Evolutionary conservation across 306 rosid species (phyloP), one percentile per base, ranked within the genome.

Genomic region (Lagenaria siceraria): DNA sequence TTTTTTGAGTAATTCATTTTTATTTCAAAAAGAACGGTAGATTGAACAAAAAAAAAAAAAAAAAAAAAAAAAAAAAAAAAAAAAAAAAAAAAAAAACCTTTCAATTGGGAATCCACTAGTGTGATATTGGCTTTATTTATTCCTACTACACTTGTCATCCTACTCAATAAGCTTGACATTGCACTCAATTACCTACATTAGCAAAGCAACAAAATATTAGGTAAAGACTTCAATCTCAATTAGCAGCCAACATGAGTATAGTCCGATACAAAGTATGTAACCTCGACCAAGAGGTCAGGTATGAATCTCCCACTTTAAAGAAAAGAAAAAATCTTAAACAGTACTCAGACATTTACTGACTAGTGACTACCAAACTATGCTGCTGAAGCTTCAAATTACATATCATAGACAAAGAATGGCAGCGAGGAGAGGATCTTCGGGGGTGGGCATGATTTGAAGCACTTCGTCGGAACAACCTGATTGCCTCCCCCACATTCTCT

Each of bases 391-490:
- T 70, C 33, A 70, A n/a, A 68, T 4, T 68, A n/a, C 29, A 11
- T 40, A 40, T 69, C 19, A 69, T 42, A 68, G 75, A 42, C 75
- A 65, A 38, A 7, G 1, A 13, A 46, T 43, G 21, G 13, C 35
- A 17, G 58, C 63, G 1, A 52, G 29, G 10, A 4, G 17, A 35
- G 19, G 27, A 29, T 53, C 87, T 83, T 85, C 81, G 0, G 91
- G 87, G 69, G 93, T 88, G 76, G 92, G 88, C 92, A 83, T 87
- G 83, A 90, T 77, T 65, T 79, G 83, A 81, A 95, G 91, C 85
- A 82, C 84, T 79, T 95, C 96, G 65, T 92, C 88, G 3, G 80
- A 79, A 35, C 68, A 15, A 74, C 79, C 63, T 83, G 88, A 82
- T 66, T 87, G 79, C 33, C 84, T 38, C 84, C 84, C 24, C 85